These are phyloP conservation scores for Pythium monospermum DNA, from an alignment of 352 stramenopile genomes.

Conservation along the genomic window DNA sequence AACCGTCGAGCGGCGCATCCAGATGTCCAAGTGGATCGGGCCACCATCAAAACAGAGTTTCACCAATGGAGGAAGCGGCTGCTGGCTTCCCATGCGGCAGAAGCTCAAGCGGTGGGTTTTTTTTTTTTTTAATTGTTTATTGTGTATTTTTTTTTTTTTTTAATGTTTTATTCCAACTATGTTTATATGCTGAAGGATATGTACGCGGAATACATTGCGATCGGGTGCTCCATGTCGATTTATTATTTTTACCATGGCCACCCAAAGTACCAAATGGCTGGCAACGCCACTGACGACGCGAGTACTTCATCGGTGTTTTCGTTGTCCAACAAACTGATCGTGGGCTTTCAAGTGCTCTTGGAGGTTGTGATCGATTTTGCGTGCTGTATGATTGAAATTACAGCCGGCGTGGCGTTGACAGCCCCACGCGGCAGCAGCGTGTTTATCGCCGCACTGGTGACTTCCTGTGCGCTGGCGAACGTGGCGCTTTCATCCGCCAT, in stretches of 20 bases:
- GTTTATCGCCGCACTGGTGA: slow-evolving; percentile 1
- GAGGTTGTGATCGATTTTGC: slow-evolving; percentile 11
- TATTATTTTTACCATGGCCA: slow-evolving; percentile 35
- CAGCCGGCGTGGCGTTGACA: slow-evolving; percentile 2
- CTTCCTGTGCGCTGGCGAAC: slow-evolving; percentile 4
- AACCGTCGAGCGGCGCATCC: too few relatives aligned
- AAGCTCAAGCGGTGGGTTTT: slow-evolving; percentile 25
- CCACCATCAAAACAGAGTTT: too few relatives aligned
- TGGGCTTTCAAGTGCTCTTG: slow-evolving; percentile 2
- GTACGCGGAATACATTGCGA: slow-evolving; percentile 49
- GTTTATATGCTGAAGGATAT: slow-evolving; percentile 32
- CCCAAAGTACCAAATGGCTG: slow-evolving; percentile 21
- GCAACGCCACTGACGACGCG: not conserved
- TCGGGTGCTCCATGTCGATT: slow-evolving; percentile 37
- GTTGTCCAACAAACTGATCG: not conserved
- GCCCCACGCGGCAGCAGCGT: not conserved
- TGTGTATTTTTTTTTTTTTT: too few relatives aligned
- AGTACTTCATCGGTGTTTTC: not conserved
- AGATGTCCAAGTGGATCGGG: too few relatives aligned
- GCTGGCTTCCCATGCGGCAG: slow-evolving; percentile 29
- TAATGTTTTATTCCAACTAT: too few relatives aligned
- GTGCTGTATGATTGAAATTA: slow-evolving; percentile 10
- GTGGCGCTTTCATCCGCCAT: slow-evolving; percentile 6
- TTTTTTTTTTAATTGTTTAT: too few relatives aligned
- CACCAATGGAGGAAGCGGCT: slow-evolving; percentile 24